Conservation (phyloP, 2,329 filamentous ascomycete species). For the Colletotrichum kahawae region DNA sequence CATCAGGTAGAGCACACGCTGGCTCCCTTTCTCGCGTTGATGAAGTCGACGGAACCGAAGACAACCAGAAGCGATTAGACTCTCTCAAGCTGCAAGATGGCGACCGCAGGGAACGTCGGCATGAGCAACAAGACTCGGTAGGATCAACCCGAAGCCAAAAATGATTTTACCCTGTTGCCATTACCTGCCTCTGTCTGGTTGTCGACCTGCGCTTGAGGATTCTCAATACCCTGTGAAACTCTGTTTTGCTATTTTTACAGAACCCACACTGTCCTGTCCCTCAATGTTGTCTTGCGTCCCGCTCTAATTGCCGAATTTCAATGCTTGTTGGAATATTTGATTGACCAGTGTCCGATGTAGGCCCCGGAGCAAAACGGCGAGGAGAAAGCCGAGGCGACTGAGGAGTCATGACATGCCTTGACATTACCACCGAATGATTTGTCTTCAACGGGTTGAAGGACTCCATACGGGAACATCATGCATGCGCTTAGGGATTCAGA, state of each 20-base stretch:
- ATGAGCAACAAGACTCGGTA: conserved; percentile 66
- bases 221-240: not conserved
- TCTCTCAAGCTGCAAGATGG: conserved; percentile 89
- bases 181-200: not conserved
- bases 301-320: not conserved
- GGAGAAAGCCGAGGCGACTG: not conserved
- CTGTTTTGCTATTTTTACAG: not conserved
- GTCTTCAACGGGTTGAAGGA: conserved; percentile 8
- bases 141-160: conserved; percentile 58
- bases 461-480: not conserved
- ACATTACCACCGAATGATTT: not conserved
- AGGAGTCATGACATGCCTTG: conserved; percentile 18
- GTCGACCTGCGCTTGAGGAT: not conserved
- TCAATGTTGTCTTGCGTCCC: not conserved
- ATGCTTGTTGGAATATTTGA: not conserved
- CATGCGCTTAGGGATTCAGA: not conserved
- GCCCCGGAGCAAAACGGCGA: conserved; percentile 17
- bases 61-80: conserved; percentile 86
- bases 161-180: conserved; percentile 33
- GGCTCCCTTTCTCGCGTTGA: conserved; percentile 61
- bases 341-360: conserved; percentile 5
- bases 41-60: conserved; percentile 81
- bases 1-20: conserved; percentile 40
- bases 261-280: not conserved
- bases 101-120: conserved; percentile 62